Evolutionary conservation across 1,284 basidiomycete genomes (phyloP).

Genomic region (Wallemia ichthyophaga): DNA sequence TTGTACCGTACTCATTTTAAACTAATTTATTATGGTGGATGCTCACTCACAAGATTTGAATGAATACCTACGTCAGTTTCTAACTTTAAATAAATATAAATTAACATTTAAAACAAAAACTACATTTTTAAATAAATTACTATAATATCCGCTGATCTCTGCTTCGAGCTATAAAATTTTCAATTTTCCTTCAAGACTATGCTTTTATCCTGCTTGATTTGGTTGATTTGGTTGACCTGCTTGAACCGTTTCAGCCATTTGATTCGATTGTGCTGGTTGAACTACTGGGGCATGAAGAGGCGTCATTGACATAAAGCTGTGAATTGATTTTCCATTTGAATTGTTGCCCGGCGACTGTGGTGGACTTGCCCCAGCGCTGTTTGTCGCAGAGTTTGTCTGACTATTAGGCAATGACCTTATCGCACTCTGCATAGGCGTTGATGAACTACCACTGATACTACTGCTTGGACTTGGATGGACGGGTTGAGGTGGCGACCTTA

Average conservation of each 20-base stretch:
- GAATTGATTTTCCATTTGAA: not conserved
- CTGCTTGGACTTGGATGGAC: not conserved
- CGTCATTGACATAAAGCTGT: not conserved
- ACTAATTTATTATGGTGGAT: not conserved
- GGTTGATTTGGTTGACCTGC: no score
- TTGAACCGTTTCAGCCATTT: no score
- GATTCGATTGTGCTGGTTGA: not conserved
- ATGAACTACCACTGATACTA: not conserved
- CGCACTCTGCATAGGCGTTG: not conserved
- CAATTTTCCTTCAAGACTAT: no score
- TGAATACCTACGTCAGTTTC: no score
- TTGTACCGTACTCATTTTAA: constrained; percentile 46
- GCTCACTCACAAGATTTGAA: no score
- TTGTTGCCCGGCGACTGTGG: not conserved
- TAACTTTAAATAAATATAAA: no score
- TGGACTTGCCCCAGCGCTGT: not conserved
- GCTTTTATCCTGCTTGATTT: no score
- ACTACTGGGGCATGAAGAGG: not conserved
- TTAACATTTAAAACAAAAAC: no score
- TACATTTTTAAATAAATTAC: no score
- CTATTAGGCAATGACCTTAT: not conserved
- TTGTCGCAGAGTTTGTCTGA: not conserved
- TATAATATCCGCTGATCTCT: no score
- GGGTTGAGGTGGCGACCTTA: not conserved
- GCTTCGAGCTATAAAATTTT: no score